Evolutionary conservation across 2,329 filamentous ascomycete genomes (phyloP).

Genomic region (Atkinsonella texensis): DNA sequence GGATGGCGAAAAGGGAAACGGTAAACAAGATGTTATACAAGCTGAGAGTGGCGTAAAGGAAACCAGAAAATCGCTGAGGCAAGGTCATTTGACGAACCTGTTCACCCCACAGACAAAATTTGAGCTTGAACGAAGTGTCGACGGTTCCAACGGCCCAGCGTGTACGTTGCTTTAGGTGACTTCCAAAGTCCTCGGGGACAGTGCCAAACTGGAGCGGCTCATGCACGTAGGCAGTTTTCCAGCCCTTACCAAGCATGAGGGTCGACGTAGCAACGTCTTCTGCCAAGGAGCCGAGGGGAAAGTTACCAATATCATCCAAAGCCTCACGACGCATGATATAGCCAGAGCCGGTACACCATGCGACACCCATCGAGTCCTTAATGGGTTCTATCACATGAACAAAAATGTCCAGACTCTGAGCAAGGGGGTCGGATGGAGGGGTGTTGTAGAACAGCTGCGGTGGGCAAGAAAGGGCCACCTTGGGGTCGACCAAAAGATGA

Average conservation of each 20-base stretch:
- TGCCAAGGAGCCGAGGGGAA: conserved; percentile 45
- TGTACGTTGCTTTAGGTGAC: conserved; percentile 44
- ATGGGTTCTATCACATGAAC: conserved; percentile 40
- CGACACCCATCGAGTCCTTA: conserved; percentile 39
- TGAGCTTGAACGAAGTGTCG: conserved; percentile 47
- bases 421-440: conserved; percentile 44
- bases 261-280: conserved; percentile 50
- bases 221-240: conserved; percentile 48
- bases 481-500: conserved; percentile 44
- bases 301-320: conserved; percentile 48
- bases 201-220: conserved; percentile 49
- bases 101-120: conserved; percentile 45
- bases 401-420: conserved; percentile 46
- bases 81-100: conserved; percentile 39
- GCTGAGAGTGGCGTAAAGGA: conserved; percentile 42
- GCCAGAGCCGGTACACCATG: conserved; percentile 55
- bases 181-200: conserved; percentile 43
- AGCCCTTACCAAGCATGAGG: conserved; percentile 46
- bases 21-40: conserved; percentile 44
- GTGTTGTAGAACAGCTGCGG: conserved; percentile 54
- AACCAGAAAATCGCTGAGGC: conserved; percentile 46
- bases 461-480: conserved; percentile 46
- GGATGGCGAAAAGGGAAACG: conserved; percentile 44
- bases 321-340: conserved; percentile 48
- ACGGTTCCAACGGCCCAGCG: conserved; percentile 45